Evolutionary conservation across 805 yeast species (phyloP).

Genomic region (Candida khao-thaluensis): DNA sequence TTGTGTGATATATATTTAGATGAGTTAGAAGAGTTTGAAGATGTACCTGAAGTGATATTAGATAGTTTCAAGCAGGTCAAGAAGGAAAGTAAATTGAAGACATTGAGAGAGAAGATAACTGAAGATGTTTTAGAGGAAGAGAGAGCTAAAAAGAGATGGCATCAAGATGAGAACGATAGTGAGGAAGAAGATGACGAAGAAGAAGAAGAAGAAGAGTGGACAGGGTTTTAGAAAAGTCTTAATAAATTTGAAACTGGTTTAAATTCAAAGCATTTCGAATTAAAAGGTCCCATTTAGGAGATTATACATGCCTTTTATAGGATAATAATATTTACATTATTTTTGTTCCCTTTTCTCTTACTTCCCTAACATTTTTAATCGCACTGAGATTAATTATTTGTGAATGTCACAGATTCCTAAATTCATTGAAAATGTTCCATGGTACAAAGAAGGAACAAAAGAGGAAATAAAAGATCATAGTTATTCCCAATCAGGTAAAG

Average conservation of each 20-base stretch:
- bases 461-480: constrained; percentile 36
- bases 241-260: too few relatives aligned
- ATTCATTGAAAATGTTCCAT: constrained; percentile 37
- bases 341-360: background rate
- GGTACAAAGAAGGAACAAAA: constrained; percentile 29
- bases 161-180: constrained; percentile 28
- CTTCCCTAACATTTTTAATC: too few relatives aligned
- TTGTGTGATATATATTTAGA: constrained; percentile 79
- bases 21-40: constrained; percentile 69
- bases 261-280: too few relatives aligned
- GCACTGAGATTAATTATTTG: too few relatives aligned
- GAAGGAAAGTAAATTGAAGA: constrained; percentile 52
- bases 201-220: constrained; percentile 30
- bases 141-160: constrained; percentile 66
- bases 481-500: constrained; percentile 54
- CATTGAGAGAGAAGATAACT: constrained; percentile 60
- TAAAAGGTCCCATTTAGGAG: too few relatives aligned
- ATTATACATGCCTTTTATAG: too few relatives aligned
- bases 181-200: constrained; percentile 24
- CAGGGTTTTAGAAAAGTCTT: constrained; percentile 32
- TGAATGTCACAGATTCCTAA: constrained; percentile 33
- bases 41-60: constrained; percentile 46
- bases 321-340: too few relatives aligned
- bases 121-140: constrained; percentile 66
- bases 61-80: constrained; percentile 59